These are phyloP conservation scores for Aegilops longissima DNA, from an alignment of 176 grass and related monocot genomes.

Conservation along the genomic window DNA sequence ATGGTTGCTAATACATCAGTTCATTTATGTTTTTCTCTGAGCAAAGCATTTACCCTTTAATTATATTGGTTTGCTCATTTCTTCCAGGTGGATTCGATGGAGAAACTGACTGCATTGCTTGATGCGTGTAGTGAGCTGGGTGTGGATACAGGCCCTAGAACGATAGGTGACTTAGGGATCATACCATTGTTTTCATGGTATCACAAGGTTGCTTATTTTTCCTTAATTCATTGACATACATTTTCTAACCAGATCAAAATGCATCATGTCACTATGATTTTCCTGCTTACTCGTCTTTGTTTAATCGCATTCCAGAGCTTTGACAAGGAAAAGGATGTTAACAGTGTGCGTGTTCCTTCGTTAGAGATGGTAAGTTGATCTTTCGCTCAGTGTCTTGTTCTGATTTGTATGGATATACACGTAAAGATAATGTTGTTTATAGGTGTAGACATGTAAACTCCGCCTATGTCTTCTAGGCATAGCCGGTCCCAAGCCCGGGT, in stretches of 20 bases:
- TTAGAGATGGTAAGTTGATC: constrained; percentile 69
- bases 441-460: not conserved
- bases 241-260: constrained; percentile 10
- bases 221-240: not conserved
- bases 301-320: constrained; percentile 73
- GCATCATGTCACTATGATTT: not conserved
- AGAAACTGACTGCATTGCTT: constrained; percentile 97
- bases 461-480: too few relatives aligned
- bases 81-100: constrained; percentile 91
- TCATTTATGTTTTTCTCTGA: not conserved
- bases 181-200: constrained; percentile 98
- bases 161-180: constrained; percentile 78
- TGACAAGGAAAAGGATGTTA: constrained; percentile 94
- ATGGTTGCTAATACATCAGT: not conserved
- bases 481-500: too few relatives aligned
- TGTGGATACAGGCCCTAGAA: constrained; percentile 82
- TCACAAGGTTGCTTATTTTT: constrained; percentile 68
- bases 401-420: constrained; percentile 18
- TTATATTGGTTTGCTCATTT: constrained; percentile 42
- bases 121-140: constrained; percentile 89
- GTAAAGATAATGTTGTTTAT: not conserved
- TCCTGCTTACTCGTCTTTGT: constrained; percentile 25
- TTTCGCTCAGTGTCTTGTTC: not conserved
- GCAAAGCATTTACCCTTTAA: constrained; percentile 21
- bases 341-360: constrained; percentile 70